Evolutionary conservation across 2,329 filamentous ascomycete genomes (phyloP).

Genomic region (Zymoseptoria tritici): DNA sequence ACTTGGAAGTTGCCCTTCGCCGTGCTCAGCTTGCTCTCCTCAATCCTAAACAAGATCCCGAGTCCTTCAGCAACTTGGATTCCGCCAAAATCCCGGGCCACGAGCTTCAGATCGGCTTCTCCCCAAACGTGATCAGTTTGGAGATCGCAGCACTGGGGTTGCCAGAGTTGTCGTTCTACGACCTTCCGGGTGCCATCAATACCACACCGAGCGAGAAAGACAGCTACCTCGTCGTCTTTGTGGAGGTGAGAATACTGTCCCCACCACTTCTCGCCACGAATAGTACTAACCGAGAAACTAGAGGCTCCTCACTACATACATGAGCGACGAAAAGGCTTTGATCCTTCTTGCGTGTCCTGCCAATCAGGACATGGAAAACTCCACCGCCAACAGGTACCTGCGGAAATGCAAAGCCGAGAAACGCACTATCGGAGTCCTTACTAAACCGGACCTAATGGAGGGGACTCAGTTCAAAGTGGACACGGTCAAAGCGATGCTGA

Average conservation of each 20-base stretch:
- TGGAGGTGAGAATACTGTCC: no score
- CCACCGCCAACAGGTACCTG: no score
- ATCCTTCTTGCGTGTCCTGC: no score
- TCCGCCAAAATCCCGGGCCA: neutral
- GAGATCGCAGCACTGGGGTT: constrained; percentile 66
- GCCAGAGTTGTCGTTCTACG: constrained; percentile 72
- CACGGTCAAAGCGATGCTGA: no score
- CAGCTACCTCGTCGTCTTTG: constrained; percentile 61
- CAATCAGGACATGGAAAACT: no score
- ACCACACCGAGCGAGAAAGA: constrained; percentile 56
- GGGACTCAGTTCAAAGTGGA: no score
- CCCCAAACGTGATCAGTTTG: constrained; percentile 71
- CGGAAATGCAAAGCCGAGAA: no score
- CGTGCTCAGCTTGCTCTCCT: constrained; percentile 73
- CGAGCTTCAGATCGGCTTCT: constrained; percentile 57
- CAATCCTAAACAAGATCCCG: constrained; percentile 52
- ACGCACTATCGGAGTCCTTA: no score
- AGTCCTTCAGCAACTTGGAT: constrained; percentile 28
- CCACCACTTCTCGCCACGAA: no score
- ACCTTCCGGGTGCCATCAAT: constrained; percentile 75
- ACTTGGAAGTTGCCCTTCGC: constrained; percentile 60
- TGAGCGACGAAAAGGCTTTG: no score
- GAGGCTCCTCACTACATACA: constrained; percentile 63
- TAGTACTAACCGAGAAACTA: neutral
- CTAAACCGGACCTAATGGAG: no score